Evolutionary conservation across 306 rosid species (phyloP).

Genomic region (Cyamopsis tetragonoloba): DNA sequence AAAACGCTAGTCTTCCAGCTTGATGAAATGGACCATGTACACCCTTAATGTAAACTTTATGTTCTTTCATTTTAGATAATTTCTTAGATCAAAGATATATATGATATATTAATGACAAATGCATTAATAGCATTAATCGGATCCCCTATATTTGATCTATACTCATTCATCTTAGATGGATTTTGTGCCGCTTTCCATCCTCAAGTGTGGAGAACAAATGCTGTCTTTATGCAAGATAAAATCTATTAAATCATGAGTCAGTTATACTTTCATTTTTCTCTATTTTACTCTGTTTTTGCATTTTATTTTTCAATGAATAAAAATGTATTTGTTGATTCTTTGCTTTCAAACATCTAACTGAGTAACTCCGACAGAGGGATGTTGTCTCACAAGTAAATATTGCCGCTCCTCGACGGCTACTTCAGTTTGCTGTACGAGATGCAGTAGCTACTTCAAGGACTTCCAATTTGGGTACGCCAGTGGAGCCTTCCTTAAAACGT

Average conservation of each 20-base stretch:
- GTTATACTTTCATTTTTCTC: neutral
- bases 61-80: neutral
- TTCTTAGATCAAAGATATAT: neutral
- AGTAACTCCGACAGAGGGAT: constrained; percentile 57
- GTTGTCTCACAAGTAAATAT: constrained; percentile 45
- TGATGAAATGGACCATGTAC: too few species aligned
- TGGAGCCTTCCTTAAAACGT: constrained; percentile 72
- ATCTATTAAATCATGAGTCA: constrained; percentile 13
- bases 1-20: too few species aligned
- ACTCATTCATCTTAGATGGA: neutral
- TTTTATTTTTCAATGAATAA: neutral
- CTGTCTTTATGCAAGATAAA: constrained; percentile 4
- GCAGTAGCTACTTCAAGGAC: constrained; percentile 68
- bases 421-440: constrained; percentile 91
- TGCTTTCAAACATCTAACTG: constrained; percentile 28
- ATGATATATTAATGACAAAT: neutral
- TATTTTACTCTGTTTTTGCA: neutral
- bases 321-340: neutral
- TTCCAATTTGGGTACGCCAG: constrained; percentile 27
- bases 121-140: neutral
- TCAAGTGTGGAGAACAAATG: neutral
- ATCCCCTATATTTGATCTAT: neutral
- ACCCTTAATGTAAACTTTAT: neutral
- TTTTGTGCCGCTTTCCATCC: constrained; percentile 8
- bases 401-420: constrained; percentile 78